These are phyloP conservation scores for Discostella pseudostelligera DNA, from an alignment of 108 stramenopile species.

Conservation along the genomic window DNA sequence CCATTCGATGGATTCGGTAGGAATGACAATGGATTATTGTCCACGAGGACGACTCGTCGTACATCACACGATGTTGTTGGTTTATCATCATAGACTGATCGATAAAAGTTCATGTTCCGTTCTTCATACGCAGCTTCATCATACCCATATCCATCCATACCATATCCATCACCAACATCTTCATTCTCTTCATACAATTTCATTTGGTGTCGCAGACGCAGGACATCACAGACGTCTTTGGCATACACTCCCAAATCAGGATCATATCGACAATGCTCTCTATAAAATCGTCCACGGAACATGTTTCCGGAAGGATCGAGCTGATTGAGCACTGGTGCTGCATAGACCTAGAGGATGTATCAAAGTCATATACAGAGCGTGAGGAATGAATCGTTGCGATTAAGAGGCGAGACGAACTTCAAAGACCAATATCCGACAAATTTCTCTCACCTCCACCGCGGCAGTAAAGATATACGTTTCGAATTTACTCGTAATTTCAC, in stretches of 20 bases:
- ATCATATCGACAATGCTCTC: conserved; percentile 88
- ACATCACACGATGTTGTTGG: conserved; percentile 27
- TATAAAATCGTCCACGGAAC: conserved; percentile 81
- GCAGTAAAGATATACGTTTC: conserved; percentile 98
- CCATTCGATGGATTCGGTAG: conserved; percentile 94
- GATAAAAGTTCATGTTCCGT: not conserved
- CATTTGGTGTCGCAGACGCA: conserved; percentile 44
- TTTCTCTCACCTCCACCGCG: conserved; percentile 70
- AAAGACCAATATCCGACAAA: not conserved
- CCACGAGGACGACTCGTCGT: conserved; percentile 91
- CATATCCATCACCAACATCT: not conserved
- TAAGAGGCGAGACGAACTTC: not conserved
- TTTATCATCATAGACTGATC: not conserved
- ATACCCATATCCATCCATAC: too few relatives aligned
- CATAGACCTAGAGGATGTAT: conserved; percentile 69
- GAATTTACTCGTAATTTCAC: conserved; percentile 68
- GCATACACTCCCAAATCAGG: conserved; percentile 75
- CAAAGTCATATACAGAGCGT: not conserved
- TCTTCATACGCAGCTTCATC: not conserved
- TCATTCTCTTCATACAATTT: conserved; percentile 10
- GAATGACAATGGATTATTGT: conserved; percentile 95
- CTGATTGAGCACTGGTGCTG: conserved; percentile 87
- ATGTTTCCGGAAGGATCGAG: conserved; percentile 88
- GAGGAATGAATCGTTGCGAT: not conserved
- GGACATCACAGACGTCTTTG: conserved; percentile 78